phyloP scores from a whole-genome alignment of 768 basidiomycete genomes.

The Psilocybe cyanescens region DNA sequence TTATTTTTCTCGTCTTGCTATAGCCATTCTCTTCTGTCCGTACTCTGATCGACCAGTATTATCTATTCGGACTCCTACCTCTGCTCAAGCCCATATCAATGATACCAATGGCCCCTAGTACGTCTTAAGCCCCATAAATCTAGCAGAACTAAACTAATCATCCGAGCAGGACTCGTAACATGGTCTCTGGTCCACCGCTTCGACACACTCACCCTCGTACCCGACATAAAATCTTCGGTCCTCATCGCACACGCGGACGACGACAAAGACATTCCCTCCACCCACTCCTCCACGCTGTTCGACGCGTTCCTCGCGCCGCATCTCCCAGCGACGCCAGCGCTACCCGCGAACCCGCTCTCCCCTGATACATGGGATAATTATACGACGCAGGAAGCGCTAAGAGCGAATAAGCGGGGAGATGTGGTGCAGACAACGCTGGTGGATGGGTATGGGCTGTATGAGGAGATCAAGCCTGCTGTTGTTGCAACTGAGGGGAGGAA shows the following conservation, averaged over 20 bases:
- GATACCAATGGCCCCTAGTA: conserved; percentile 66
- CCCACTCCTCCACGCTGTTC: conserved; percentile 73
- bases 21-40: conserved; percentile 61
- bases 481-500: conserved; percentile 45
- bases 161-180: conserved; percentile 51
- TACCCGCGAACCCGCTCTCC: conserved; percentile 39
- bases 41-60: conserved; percentile 68
- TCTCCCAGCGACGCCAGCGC: conserved; percentile 41
- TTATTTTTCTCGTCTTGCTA: conserved; percentile 8
- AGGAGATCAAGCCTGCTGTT: conserved; percentile 42
- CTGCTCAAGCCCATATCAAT: conserved; percentile 69
- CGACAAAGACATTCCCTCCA: conserved; percentile 74
- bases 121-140: conserved; percentile 30
- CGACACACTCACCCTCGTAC: conserved; percentile 63
- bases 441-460: conserved; percentile 47
- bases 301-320: conserved; percentile 63
- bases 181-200: conserved; percentile 60
- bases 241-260: conserved; percentile 77
- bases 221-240: conserved; percentile 65
- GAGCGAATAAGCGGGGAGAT: conserved; percentile 39
- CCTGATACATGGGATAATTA: conserved; percentile 47
- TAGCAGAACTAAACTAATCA: background rate
- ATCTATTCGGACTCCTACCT: conserved; percentile 65
- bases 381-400: conserved; percentile 36
- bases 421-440: conserved; percentile 50